Percentiles rank a stretch among this genome's conserved stretches.
Evolutionary conservation across 2,329 filamentous ascomycete species (phyloP).

Genomic region (Chalaropsis ovoidea): DNA sequence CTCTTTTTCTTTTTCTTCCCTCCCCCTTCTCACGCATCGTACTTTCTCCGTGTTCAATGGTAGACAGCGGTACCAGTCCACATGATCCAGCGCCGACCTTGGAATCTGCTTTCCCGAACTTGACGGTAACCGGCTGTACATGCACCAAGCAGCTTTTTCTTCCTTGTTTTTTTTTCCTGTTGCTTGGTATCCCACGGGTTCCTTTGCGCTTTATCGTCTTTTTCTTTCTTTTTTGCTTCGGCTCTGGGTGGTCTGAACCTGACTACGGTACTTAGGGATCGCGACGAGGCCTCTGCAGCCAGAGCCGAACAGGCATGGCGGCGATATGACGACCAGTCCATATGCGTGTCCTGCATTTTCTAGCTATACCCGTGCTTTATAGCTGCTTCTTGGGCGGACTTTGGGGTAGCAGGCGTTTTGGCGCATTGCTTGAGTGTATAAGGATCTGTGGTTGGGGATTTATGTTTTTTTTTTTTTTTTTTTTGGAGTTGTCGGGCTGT

Average conservation of each 20-base stretch:
- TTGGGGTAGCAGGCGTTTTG: not conserved
- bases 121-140: too few relatives aligned
- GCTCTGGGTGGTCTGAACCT: too few relatives aligned
- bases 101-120: not conserved
- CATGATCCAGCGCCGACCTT: not conserved
- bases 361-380: not conserved
- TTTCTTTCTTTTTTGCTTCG: too few relatives aligned
- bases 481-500: not conserved
- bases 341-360: not conserved
- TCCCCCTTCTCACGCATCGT: not conserved
- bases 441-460: not conserved
- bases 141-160: not conserved
- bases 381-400: not conserved
- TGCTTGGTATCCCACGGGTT: not conserved
- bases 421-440: not conserved
- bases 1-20: not conserved
- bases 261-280: too few relatives aligned
- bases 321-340: too few relatives aligned
- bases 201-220: not conserved
- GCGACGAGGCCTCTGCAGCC: too few relatives aligned
- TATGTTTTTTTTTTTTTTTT: not conserved
- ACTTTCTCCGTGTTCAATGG: not conserved
- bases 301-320: too few relatives aligned
- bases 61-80: conserved; percentile 10
- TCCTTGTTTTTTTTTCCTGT: not conserved